Base-by-base conservation (phyloP, 176 grass and related monocot genomes). In the Areca catechu region DNA sequence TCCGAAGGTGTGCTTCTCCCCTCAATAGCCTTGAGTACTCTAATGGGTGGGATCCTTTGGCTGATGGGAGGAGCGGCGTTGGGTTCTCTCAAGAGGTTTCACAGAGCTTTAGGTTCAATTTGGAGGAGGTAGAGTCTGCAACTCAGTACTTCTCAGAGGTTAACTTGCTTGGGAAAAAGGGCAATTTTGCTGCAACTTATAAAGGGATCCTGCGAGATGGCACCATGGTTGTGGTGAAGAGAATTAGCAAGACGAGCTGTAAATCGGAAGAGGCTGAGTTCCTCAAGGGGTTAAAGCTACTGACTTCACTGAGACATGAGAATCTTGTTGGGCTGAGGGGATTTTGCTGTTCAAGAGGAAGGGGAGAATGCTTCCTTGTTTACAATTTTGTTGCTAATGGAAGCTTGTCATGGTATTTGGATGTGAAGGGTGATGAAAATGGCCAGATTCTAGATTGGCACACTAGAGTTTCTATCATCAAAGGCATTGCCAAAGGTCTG, bases 1-100 rank as follows among this genome's bases (percentile, higher is more conserved):
- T 54, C 4, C 78, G 78, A 65, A 79, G 74, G 65, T 77, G 79
- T 66, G 68, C 82, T 1, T 90, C 83, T 20, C 83, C 93, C 14
- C 93, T 97, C 19, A 89, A 82, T 57, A 92, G 84, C 67, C 79
- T 97, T 0, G 93, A 91, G 62, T 97, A 97, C 81, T 84, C 83
- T 19, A 88, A 56, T 49, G 77, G 72, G 15, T 97, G 87, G 93
- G 93, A 97, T 51, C 93, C 93, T 37, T 63, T 96, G 67, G 83
- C 86, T 16, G 77, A 86, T 54, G 83, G 60, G 57, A 77, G 52
- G 48, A 70, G 65, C n/a, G 68, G 69, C 7, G 25, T 30, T 24
- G 77, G 64, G 56, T 70, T 69, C 56, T 62, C 76, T 22, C 74
- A 82, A 58, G 79, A 80, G 58, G 86, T 74, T 71, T 75, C 74